phyloP scores from a whole-genome alignment of 2,329 filamentous ascomycete species.

The Diaporthe nobilis region DNA sequence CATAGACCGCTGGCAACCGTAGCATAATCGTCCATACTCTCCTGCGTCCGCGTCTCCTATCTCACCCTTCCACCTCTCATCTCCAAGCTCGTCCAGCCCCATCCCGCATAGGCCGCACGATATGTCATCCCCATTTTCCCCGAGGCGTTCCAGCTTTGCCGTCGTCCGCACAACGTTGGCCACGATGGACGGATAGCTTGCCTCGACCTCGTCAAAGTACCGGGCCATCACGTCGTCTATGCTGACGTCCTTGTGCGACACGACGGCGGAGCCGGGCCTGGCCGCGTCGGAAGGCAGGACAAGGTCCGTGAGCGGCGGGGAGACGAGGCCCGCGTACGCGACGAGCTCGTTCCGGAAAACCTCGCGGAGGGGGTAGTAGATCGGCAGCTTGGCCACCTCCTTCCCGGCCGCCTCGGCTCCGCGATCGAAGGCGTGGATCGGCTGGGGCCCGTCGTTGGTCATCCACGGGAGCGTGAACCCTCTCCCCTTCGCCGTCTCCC shows the following conservation, averaged over 20 bases:
- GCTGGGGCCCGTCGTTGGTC: slow-evolving; percentile 78
- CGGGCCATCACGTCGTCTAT: slow-evolving; percentile 92
- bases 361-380: slow-evolving; percentile 89
- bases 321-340: slow-evolving; percentile 71
- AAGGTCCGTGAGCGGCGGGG: slow-evolving; percentile 66
- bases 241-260: slow-evolving; percentile 82
- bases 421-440: slow-evolving; percentile 45
- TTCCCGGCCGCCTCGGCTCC: not conserved
- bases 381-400: slow-evolving; percentile 46
- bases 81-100: slow-evolving; percentile 73
- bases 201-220: slow-evolving; percentile 90
- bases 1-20: slow-evolving; percentile 80
- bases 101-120: slow-evolving; percentile 80
- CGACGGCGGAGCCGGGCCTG: slow-evolving; percentile 54
- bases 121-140: slow-evolving; percentile 49
- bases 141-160: slow-evolving; percentile 77
- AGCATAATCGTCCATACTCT: slow-evolving; percentile 68
- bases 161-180: slow-evolving; percentile 95
- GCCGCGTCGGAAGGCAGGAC: slow-evolving; percentile 55
- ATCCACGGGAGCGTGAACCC: slow-evolving; percentile 88
- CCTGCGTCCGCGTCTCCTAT: slow-evolving; percentile 62
- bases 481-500: slow-evolving; percentile 91
- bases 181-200: slow-evolving; percentile 90
- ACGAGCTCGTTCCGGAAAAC: slow-evolving; percentile 85
- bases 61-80: slow-evolving; percentile 74